Evolutionary conservation across 2,329 filamentous ascomycete genomes (phyloP), one percentile per base, ranked within the genome.

Genomic region (Nemania bipapillata): DNA sequence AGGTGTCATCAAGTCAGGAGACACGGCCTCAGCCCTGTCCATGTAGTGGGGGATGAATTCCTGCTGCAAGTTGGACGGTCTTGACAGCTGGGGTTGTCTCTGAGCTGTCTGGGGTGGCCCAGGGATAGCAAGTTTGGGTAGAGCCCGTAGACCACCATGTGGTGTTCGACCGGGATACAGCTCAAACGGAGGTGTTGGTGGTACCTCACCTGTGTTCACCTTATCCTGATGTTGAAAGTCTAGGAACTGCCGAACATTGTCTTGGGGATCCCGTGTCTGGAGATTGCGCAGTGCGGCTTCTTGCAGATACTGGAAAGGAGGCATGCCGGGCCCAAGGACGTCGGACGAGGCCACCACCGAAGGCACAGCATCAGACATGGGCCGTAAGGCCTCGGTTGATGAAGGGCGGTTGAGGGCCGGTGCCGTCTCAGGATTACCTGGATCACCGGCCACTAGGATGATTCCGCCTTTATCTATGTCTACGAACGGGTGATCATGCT

Each of bases 271-370:
- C 61, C 91, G 87, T 20, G 85, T 84, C 76, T 91, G 86, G 35
- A 97, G 78, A 70, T 86, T 89, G 66, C 89, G 88, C 17, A 97
- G 89, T 49, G 86, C 86, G 56, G 91, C 89, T 78, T 94, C 90
- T 74, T 94, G 90, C 42, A 97, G 86, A 70, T 90, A 88, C 66
- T 87, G 86, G 68, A 94, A 85, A 26, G 90, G 85, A 24, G 91
- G 86, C 12, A 90, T 78, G 54, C 78, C 81, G 40, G 92, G 91
- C 2, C 94, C 94, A 70, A 98, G 86, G 11, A 96, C 86, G 80
- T 97, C 95, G 1, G 94, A 97, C 0, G 95, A 97, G 28, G 94
- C 95, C 60, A 97, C 91, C 9, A 97, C 86, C 1, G 94, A 97
- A 9, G 92, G 92, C 3, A 91, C 87, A 22, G 88, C 88, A 74